These are phyloP conservation scores for Solanum pennellii DNA, from an alignment of 257 asterid genomes.

Conservation along the genomic window DNA sequence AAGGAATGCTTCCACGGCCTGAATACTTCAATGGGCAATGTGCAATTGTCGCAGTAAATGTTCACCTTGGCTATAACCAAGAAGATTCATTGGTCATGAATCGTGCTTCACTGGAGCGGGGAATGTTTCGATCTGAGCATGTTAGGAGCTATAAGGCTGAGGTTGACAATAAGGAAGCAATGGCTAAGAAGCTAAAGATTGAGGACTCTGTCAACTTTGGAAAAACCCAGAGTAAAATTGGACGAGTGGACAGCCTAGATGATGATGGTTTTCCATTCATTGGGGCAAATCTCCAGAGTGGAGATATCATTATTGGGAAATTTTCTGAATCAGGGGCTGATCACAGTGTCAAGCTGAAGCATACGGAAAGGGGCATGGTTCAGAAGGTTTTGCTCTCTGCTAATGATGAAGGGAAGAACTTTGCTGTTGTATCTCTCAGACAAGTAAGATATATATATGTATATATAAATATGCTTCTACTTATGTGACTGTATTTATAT, in stretches of 20 bases:
- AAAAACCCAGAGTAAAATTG: conserved; percentile 68
- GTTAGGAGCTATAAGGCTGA: conserved; percentile 82
- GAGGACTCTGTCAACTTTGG: conserved; percentile 64
- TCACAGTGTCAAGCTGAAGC: conserved; percentile 85
- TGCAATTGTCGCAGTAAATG: conserved; percentile 87
- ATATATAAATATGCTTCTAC: not conserved
- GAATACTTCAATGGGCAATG: conserved; percentile 87
- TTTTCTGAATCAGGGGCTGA: conserved; percentile 69
- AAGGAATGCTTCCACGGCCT: conserved; percentile 67
- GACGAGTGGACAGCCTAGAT: conserved; percentile 84
- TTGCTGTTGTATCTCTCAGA: conserved; percentile 82
- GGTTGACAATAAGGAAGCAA: conserved; percentile 45
- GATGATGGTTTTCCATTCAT: conserved; percentile 91
- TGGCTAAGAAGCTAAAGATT: conserved; percentile 31
- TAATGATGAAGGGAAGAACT: conserved; percentile 81
- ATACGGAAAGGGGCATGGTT: conserved; percentile 92
- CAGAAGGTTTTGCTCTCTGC: conserved; percentile 80
- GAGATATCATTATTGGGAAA: conserved; percentile 84
- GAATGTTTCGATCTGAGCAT: conserved; percentile 89
- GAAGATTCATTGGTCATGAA: conserved; percentile 98
- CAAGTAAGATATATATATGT: conserved; percentile 39
- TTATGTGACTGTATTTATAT: not conserved
- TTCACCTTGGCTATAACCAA: conserved; percentile 90
- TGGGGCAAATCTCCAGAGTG: conserved; percentile 88
- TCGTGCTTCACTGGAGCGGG: conserved; percentile 86